A percentile compares a stretch with the other conserved stretches of the same genome.
phyloP scores from a whole-genome alignment of 768 basidiomycete genomes.

The Kwoniella botswanensis region DNA sequence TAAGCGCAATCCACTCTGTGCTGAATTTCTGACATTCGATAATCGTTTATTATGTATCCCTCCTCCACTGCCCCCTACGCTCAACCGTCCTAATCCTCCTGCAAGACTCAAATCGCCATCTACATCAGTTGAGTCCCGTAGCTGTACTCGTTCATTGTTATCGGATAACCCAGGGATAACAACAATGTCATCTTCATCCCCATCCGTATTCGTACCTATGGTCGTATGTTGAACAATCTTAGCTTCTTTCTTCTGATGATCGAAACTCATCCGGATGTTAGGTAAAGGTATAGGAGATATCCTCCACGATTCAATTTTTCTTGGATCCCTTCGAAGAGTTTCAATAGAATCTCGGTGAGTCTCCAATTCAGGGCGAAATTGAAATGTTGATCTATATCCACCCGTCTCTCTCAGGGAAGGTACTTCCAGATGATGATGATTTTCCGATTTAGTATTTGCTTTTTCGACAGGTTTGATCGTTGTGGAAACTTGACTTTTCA shows the following conservation, averaged over 20 bases:
- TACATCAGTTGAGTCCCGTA: too few relatives aligned
- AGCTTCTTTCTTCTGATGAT: neutral
- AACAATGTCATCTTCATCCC: too few relatives aligned
- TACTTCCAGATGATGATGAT: neutral
- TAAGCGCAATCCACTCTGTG: constrained; percentile 4
- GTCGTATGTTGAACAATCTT: neutral
- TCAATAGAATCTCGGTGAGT: neutral
- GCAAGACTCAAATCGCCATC: neutral
- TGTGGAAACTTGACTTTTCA: neutral
- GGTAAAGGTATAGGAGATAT: constrained; percentile 10
- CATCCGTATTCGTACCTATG: too few relatives aligned
- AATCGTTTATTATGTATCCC: neutral
- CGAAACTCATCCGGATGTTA: constrained; percentile 1
- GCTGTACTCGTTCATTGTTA: too few relatives aligned
- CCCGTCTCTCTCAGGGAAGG: neutral
- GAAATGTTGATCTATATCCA: constrained; percentile 12
- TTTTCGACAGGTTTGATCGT: neutral
- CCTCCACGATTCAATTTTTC: neutral
- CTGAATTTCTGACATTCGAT: neutral
- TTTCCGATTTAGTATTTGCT: neutral
- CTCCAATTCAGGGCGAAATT: constrained; percentile 2
- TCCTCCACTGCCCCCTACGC: too few relatives aligned
- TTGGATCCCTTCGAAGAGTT: neutral
- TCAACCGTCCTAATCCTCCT: too few relatives aligned
- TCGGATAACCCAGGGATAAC: too few relatives aligned